These are phyloP conservation scores for Eucalyptus regnans DNA, from an alignment of 345 rosid species.

Conservation along the genomic window DNA sequence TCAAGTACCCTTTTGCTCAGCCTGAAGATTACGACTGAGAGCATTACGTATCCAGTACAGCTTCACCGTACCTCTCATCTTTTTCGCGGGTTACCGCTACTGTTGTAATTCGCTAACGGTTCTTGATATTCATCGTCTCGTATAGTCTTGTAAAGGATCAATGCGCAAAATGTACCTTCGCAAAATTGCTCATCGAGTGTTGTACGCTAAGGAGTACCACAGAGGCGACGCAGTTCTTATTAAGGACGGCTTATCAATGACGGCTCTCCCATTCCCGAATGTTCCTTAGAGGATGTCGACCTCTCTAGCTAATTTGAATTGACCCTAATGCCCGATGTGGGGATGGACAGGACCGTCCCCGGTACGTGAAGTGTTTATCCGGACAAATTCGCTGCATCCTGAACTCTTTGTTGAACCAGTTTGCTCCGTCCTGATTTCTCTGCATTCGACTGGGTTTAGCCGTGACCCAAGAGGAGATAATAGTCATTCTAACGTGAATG, in stretches of 20 bases:
- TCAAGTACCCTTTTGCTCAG: constrained; percentile 62
- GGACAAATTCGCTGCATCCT: neutral
- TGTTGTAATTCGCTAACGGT: neutral
- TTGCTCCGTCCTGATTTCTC: neutral
- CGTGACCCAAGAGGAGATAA: neutral
- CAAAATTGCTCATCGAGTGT: neutral
- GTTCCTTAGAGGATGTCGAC: neutral
- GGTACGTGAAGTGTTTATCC: neutral
- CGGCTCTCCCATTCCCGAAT: neutral
- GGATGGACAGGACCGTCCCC: neutral
- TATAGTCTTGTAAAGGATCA: neutral
- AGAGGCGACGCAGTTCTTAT: neutral
- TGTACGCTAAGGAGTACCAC: neutral
- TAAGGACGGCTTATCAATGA: neutral
- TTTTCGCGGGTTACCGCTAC: neutral
- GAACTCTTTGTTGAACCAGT: neutral
- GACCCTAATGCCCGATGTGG: neutral
- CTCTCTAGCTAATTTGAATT: neutral
- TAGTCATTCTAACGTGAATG: too few relatives aligned
- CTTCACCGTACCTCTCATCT: neutral
- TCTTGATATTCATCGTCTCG: neutral
- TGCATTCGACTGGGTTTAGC: neutral
- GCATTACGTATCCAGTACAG: neutral
- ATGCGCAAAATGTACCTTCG: neutral
- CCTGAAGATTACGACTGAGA: constrained; percentile 55